phyloP scores from a whole-genome alignment of 192 early-diverging fungal genomes.

The Martensiomyces pterosporus region DNA sequence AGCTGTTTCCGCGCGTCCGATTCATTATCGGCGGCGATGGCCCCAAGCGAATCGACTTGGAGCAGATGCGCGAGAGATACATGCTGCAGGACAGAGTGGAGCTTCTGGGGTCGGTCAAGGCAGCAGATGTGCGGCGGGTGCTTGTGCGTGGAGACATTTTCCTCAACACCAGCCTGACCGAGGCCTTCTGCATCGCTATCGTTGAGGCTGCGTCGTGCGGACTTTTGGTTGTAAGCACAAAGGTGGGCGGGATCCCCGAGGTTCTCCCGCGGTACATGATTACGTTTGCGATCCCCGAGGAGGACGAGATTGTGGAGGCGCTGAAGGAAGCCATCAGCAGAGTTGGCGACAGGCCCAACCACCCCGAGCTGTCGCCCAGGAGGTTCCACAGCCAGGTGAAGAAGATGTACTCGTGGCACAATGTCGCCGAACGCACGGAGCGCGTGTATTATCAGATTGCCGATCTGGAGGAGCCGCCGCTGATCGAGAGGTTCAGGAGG shows the following conservation, averaged over 20 bases:
- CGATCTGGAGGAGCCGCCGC: constrained; percentile 59
- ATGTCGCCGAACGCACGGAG: constrained; percentile 91
- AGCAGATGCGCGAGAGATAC: constrained; percentile 94
- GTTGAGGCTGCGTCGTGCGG: constrained; percentile 97
- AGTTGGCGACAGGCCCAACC: constrained; percentile 49
- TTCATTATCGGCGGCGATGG: constrained; percentile 98
- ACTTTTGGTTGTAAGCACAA: constrained; percentile 90
- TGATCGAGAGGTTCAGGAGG: constrained; percentile 74
- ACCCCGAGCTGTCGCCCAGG: constrained; percentile 59
- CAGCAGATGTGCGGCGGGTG: constrained; percentile 80
- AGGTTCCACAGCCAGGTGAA: constrained; percentile 78
- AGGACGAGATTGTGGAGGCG: constrained; percentile 73
- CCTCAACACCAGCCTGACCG: constrained; percentile 94
- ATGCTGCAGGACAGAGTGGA: constrained; percentile 89
- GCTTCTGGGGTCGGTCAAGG: constrained; percentile 78
- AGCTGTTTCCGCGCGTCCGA: constrained; percentile 68
- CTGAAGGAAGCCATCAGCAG: constrained; percentile 67
- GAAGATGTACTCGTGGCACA: constrained; percentile 95
- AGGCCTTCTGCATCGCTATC: constrained; percentile 98
- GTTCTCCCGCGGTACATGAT: constrained; percentile 93
- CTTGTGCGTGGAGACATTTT: constrained; percentile 93
- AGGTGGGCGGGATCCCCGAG: constrained; percentile 95
- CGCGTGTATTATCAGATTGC: constrained; percentile 75
- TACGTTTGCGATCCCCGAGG: constrained; percentile 80
- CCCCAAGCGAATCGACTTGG: constrained; percentile 90